These are phyloP conservation scores for Solanum phureja DNA, from an alignment of 257 asterid species.

Conservation along the genomic window DNA sequence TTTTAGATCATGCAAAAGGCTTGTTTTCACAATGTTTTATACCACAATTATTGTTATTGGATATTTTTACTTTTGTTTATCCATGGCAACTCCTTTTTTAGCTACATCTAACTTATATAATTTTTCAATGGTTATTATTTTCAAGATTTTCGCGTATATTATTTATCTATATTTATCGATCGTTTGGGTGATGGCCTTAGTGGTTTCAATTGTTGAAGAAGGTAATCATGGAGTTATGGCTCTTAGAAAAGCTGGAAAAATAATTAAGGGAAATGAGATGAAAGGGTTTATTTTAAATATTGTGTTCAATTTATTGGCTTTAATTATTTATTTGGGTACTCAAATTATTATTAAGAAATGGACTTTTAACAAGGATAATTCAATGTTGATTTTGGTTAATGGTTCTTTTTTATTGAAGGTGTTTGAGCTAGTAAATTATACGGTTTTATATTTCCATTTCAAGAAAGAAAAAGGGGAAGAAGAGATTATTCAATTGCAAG, in stretches of 20 bases:
- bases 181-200: constrained; percentile 5
- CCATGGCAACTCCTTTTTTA: not conserved
- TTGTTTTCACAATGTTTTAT: constrained; percentile 8
- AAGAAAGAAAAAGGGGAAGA: constrained; percentile 37
- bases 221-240: constrained; percentile 25
- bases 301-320: not conserved
- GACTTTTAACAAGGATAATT: not conserved
- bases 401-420: constrained; percentile 17
- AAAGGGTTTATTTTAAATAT: constrained; percentile 32
- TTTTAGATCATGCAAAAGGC: constrained; percentile 18
- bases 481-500: constrained; percentile 20
- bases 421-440: constrained; percentile 18
- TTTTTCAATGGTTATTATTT: not conserved
- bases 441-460: constrained; percentile 34
- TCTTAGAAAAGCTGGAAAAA: constrained; percentile 20
- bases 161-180: constrained; percentile 11
- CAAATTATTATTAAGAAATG: not conserved
- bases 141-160: not conserved
- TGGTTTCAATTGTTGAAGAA: constrained; percentile 35
- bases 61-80: constrained; percentile 2
- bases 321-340: constrained; percentile 3
- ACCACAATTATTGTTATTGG: constrained; percentile 10
- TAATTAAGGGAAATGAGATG: constrained; percentile 32
- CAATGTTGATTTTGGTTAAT: constrained; percentile 3
- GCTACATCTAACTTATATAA: not conserved